Base-by-base conservation (phyloP, 495 filamentous ascomycete genomes). In the Hypoxylon perforatum region DNA sequence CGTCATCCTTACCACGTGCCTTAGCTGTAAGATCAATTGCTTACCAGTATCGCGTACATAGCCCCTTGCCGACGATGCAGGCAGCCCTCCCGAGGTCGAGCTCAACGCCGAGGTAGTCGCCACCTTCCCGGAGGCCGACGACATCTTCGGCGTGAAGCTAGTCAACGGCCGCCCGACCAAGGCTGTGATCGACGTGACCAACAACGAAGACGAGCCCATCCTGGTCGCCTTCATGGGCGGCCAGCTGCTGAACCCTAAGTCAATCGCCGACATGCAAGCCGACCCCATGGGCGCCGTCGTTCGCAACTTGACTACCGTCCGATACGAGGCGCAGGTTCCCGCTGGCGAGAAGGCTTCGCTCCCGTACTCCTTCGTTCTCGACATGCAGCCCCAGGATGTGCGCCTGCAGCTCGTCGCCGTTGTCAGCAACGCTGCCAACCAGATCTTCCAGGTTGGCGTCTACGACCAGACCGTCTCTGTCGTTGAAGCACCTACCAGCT, bases 381-480 rank as follows among this genome's bases (percentile, higher is more conserved):
- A 99, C 73, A 90, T 98, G 88, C 91, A 93, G 73, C 94, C 95
- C 52, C 91, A 94, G 83, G 93, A 98, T 69, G 77, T 98, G 62
- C 84, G 86, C 58, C 81, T 99, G 33, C 89, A 87, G 71, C 81
- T 99, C 53, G 49, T 80, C 21, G 91, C 87, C 38, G 87, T 96
- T 47, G 80, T 97, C 46, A 86, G 82, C 68, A 87, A 92, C 72
- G 73, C 70, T 25, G 85, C 91, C 69, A 87, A 87, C 49, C 78
- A 82, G 22, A 81, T 91, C 72, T 92, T 90, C 79, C 91, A 92
- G 56, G 75, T 97, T 23, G 84, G 87, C 70, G 90, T 92, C 35
- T 94, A 91, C 83, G 93, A 96, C 76, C 91, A 90, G 74, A 91
- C 91, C 30, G 93, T 97, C 62, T 90, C 84, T 78, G 87, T 99